A percentile compares a stretch with the other conserved stretches of the same genome.
Conservation (phyloP, 306 rosid genomes). For the Vigna angularis region DNA sequence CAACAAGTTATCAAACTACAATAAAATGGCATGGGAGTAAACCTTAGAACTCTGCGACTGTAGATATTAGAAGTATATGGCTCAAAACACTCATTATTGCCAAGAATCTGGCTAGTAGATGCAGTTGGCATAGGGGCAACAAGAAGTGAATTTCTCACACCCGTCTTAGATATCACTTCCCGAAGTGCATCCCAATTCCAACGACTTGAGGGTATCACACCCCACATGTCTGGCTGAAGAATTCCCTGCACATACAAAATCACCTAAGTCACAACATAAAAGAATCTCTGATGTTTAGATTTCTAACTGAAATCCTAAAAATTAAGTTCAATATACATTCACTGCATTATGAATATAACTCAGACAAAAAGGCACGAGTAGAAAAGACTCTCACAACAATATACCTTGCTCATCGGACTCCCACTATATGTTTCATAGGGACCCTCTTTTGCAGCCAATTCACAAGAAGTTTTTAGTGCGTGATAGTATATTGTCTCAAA, state of each 20-base stretch:
- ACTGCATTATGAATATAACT: background rate
- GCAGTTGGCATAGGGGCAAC: slow-evolving; percentile 96
- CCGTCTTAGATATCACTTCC: slow-evolving; percentile 59
- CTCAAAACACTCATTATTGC: slow-evolving; percentile 94
- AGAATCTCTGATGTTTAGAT: background rate
- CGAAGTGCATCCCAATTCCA: slow-evolving; percentile 82
- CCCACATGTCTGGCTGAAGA: slow-evolving; percentile 96
- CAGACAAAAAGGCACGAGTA: background rate
- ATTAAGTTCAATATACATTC: background rate
- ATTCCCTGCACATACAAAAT: slow-evolving; percentile 62
- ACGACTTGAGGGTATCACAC: slow-evolving; percentile 64
- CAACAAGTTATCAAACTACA: background rate
- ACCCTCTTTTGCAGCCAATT: slow-evolving; percentile 79
- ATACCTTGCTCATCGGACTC: slow-evolving; percentile 88
- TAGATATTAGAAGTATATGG: slow-evolving; percentile 92
- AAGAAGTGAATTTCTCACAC: slow-evolving; percentile 89
- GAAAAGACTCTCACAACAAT: background rate
- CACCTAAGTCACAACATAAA: slow-evolving; percentile 15
- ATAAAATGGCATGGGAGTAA: slow-evolving; percentile 16
- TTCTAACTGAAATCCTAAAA: background rate
- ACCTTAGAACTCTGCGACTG: slow-evolving; percentile 89
- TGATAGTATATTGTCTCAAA: slow-evolving; percentile 91
- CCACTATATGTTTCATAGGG: slow-evolving; percentile 84
- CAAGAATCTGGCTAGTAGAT: slow-evolving; percentile 92
- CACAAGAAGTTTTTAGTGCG: slow-evolving; percentile 79